Percentiles rank a stretch among this genome's conserved stretches.
Conservation (phyloP, 148 eudicot species). For the Cornus kousa region DNA sequence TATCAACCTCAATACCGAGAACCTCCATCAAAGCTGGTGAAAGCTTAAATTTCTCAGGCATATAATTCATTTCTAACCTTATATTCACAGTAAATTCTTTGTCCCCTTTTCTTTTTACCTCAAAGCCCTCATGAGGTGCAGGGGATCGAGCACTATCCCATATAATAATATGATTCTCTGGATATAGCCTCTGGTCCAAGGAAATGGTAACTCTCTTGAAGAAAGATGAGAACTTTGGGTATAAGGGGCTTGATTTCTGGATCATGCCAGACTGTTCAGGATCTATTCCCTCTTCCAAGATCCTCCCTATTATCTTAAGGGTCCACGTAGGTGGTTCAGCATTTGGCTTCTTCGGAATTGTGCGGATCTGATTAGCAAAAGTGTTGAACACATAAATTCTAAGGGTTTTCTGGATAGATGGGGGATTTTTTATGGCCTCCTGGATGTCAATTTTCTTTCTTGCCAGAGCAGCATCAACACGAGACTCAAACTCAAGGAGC, state of each 20-base stretch:
- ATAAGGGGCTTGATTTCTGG: constrained; percentile 62
- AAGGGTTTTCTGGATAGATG: constrained; percentile 79
- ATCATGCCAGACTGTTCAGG: constrained; percentile 69
- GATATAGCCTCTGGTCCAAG: constrained; percentile 81
- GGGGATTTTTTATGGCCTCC: constrained; percentile 82
- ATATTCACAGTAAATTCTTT: constrained; percentile 66
- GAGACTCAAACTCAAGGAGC: constrained; percentile 92
- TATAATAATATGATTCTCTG: constrained; percentile 78
- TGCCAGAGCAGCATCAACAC: constrained; percentile 78
- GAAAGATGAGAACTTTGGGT: constrained; percentile 85
- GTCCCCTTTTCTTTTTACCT: constrained; percentile 90
- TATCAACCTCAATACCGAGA: constrained; percentile 92
- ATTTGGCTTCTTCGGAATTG: constrained; percentile 67
- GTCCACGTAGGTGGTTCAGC: constrained; percentile 92
- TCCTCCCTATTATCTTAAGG: constrained; percentile 82
- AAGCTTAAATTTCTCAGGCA: constrained; percentile 86
- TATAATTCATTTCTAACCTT: constrained; percentile 78
- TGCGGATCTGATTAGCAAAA: constrained; percentile 68
- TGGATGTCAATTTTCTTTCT: constrained; percentile 93
- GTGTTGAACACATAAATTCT: constrained; percentile 89
- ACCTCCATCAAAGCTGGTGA: constrained; percentile 77
- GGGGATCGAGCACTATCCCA: constrained; percentile 90
- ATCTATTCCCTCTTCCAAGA: constrained; percentile 86
- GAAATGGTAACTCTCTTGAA: constrained; percentile 77
- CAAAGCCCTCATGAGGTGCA: constrained; percentile 89